Percentiles rank a stretch among this genome's conserved stretches.
phyloP scores from a whole-genome alignment of 164 flowering plant species.

The Nelumbo lutea region DNA sequence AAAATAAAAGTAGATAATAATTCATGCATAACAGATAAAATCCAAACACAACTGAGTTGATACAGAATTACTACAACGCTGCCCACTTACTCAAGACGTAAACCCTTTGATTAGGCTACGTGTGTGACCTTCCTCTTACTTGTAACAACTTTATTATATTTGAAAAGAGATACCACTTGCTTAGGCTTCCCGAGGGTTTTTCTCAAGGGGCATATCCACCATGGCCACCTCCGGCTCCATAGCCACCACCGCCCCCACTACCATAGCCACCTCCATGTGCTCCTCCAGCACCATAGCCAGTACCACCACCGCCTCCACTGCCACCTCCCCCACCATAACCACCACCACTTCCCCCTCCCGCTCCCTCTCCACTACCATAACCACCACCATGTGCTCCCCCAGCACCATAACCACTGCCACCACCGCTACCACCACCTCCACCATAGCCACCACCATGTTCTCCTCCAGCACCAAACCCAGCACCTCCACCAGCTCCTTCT shows the following conservation, averaged over 20 bases:
- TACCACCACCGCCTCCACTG: conserved; percentile 5
- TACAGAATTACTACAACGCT: too few relatives aligned
- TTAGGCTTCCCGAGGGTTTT: too few relatives aligned
- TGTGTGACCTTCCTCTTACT: too few relatives aligned
- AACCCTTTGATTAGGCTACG: too few relatives aligned
- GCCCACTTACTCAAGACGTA: too few relatives aligned
- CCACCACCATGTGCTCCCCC: neutral
- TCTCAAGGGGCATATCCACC: neutral
- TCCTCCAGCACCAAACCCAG: conserved; percentile 21
- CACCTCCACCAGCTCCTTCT: conserved; percentile 7
- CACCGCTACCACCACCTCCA: conserved; percentile 5
- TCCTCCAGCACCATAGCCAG: conserved; percentile 20
- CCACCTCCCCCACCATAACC: too few relatives aligned
- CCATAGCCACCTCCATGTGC: conserved; percentile 36
- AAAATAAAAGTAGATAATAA: too few relatives aligned
- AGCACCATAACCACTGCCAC: conserved; percentile 2
- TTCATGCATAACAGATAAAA: too few relatives aligned
- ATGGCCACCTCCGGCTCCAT: conserved; percentile 6
- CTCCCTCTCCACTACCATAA: conserved; percentile 10
- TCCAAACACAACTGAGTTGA: too few relatives aligned
- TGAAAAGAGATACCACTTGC: too few relatives aligned
- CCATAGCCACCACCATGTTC: neutral
- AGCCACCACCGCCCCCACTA: conserved; percentile 27
- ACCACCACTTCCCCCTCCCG: conserved; percentile 1
- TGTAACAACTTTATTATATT: too few relatives aligned